A percentile compares a stretch with the other conserved stretches of the same genome.
Evolutionary conservation across 2,329 filamentous ascomycete species (phyloP).

Genomic region (Calonectria ilicicola): DNA sequence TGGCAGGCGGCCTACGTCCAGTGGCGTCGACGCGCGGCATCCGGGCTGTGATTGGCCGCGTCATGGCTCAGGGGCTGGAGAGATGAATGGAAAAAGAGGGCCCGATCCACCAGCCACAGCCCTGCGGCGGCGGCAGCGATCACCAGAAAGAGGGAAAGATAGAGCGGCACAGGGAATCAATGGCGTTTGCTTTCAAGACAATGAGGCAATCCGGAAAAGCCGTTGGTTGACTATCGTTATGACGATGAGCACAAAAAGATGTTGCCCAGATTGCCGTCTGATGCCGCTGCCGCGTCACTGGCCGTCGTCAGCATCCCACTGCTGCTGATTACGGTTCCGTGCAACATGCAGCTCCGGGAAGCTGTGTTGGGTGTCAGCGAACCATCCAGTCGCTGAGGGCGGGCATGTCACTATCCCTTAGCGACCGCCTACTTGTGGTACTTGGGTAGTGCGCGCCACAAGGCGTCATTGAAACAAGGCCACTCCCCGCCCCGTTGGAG

Average conservation of each 20-base stretch:
- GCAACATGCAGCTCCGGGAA: neutral
- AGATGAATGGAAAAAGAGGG: neutral
- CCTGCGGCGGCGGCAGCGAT: constrained; percentile 9
- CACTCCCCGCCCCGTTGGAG: too few relatives aligned
- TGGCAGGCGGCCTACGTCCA: neutral
- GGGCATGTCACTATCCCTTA: neutral
- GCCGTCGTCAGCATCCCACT: neutral
- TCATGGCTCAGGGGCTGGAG: neutral
- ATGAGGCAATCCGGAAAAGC: neutral
- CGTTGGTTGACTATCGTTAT: neutral
- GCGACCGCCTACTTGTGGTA: neutral
- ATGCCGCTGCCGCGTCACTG: neutral
- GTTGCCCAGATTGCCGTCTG: neutral
- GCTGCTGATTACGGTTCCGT: neutral
- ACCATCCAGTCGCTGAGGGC: neutral
- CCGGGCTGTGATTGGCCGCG: neutral
- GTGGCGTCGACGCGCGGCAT: constrained; percentile 6
- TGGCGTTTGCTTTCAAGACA: neutral
- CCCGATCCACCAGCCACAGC: constrained; percentile 7
- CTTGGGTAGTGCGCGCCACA: too few relatives aligned
- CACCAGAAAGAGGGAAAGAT: neutral
- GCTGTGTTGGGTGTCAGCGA: neutral
- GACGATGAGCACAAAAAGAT: neutral
- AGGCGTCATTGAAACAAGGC: neutral
- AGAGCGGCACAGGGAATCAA: neutral